Evolutionary conservation across 2,329 filamentous ascomycete species (phyloP), one percentile per base, ranked within the genome.

Genomic region (Fusarium tjaetaba): DNA sequence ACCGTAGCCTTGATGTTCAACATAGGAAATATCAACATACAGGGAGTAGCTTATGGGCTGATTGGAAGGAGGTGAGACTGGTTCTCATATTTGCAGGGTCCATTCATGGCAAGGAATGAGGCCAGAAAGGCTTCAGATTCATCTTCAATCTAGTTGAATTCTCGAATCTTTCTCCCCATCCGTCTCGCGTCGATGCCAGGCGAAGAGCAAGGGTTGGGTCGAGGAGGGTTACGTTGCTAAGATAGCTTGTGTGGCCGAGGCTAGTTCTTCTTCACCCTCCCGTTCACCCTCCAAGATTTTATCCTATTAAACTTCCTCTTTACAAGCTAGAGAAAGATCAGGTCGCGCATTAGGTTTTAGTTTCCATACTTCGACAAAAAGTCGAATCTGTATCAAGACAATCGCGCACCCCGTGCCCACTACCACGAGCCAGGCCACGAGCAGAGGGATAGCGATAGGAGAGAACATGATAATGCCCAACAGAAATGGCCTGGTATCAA

Each of bases 271-370:
- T 22, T 28, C 13, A 6, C 43, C 24, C 11, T 45, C 41, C 22
- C 22, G 20, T 41, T 14, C 39, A 16, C 41, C 22, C 14, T 18
- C 20, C 26, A 4, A 48, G 45, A 15, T 48, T 14, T 28, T 9
- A 22, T 22, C 26, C 4, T 28, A 7, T 48, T 14, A 28, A 28
- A 22, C 18, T 22, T 48, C 13, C 26, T 22, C 45, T 28, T 48
- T 10, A 48, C 0, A 11, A 3, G 9, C 26, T 48, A 7, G 5
- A 7, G 0, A 9, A 22, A 28, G 9, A 48, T 4, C 18, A 48
- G 26, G 26, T 28, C 1, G 26, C 3, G 4, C 13, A 28, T 28
- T 28, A 10, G 26, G 45, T 28, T 48, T 3, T 13, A 46, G 18
- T 15, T 7, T 46, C 26, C 18, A 22, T 15, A 46, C 26, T 5